Evolutionary conservation across 1,139 yeast genomes (phyloP), one percentile per base, ranked within the genome.

Genomic region (Taphrina flavorubra): DNA sequence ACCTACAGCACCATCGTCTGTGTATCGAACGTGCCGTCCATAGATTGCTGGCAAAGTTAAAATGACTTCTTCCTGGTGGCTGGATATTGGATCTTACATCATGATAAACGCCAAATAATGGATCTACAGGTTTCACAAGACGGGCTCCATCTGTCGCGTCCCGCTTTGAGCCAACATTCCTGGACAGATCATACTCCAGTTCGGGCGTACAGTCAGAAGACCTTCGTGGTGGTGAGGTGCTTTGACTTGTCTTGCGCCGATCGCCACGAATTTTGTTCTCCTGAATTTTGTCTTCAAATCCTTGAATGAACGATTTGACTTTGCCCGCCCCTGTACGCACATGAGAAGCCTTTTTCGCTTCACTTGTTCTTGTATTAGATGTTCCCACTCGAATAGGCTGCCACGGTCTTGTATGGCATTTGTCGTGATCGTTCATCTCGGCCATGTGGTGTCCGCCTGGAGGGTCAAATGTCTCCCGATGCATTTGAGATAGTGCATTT

Each of bases 211-310:
- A 25, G 4, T 25, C 31, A n/a, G 53, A 49, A 34, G 3, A 2
- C 53, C 13, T 49, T 20, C 53, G 10, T 11, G 53, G 10, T 11
- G 53, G n/a, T 20, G 53, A 49, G n/a, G 47, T 44, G 53, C 36
- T 20, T 49, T 8, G 36, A 11, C 53, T 25, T 20, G 53, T 7
- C n/a, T 11, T 20, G 3, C 60, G 49, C 13, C 36, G 10, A 3
- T 37, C 49, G 10, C 44, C 60, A 37, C 60, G 60, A 6, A 56
- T n/a, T 13, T 40, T 44, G 44, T 58, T 58, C 14, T 58, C 62
- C 40, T n/a, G 10, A 7, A 58, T 58, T 25, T 34, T 42, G 25
- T 58, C 62, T 39, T 58, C 62, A 18, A 58, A 58, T 2, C 42
- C 42, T 44, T 58, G 62, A 3, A 58, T 58, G 51, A 18, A 20